phyloP scores from a whole-genome alignment of 2,329 filamentous ascomycete species.

The Colletotrichum tropicicola region DNA sequence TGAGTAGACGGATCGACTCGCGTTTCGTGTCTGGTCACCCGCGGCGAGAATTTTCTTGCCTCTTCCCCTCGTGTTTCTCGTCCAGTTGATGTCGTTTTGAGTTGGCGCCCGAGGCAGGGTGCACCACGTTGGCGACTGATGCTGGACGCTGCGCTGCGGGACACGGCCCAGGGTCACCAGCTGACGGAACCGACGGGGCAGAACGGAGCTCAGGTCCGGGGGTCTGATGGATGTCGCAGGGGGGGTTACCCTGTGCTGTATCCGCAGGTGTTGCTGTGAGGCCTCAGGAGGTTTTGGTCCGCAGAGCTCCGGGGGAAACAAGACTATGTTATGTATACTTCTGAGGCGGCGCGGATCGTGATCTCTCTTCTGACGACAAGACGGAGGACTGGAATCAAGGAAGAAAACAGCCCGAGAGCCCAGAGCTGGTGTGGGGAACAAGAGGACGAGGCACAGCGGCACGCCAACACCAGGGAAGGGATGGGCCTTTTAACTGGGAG shows the following conservation, averaged over 20 bases:
- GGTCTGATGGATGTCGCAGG: no score
- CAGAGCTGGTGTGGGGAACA: slow-evolving; percentile 14
- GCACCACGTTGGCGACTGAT: slow-evolving; percentile 19
- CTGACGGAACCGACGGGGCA: slow-evolving; percentile 22
- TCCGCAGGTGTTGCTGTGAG: background rate
- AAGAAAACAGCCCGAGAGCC: background rate
- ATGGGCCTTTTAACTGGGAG: slow-evolving; percentile 7
- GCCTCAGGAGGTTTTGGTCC: slow-evolving; percentile 27
- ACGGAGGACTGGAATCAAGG: no score
- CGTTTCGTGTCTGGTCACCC: slow-evolving; percentile 22
- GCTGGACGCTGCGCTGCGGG: no score
- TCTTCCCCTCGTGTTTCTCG: background rate
- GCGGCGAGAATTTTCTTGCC: background rate
- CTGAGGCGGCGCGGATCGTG: no score
- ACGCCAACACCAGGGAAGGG: background rate
- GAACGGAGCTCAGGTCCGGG: slow-evolving; percentile 23
- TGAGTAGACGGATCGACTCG: background rate
- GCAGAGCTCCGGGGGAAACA: no score
- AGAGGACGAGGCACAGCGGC: slow-evolving; percentile 9
- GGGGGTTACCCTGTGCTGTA: no score
- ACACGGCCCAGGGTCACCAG: slow-evolving; percentile 4
- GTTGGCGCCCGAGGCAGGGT: slow-evolving; percentile 20
- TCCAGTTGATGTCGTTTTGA: slow-evolving; percentile 14
- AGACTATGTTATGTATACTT: no score
- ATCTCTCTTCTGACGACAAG: no score